phyloP scores from a whole-genome alignment of 495 filamentous ascomycete genomes.

The Tuber brumale region DNA sequence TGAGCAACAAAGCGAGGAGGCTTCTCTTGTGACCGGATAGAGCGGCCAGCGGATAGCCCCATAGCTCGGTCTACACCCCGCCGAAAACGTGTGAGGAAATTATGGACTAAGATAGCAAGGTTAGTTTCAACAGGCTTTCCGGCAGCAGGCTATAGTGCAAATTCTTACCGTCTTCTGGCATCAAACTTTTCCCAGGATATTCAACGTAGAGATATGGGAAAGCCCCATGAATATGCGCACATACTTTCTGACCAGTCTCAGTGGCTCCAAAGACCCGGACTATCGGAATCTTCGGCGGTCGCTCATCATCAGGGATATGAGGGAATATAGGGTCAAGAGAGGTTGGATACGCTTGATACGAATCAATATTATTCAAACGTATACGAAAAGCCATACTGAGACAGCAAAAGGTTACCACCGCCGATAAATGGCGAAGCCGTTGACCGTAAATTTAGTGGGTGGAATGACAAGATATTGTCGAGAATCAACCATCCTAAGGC shows the following conservation, averaged over 20 bases:
- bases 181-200: conserved; percentile 58
- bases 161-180: conserved; percentile 56
- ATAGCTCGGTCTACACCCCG: conserved; percentile 75
- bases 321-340: conserved; percentile 75
- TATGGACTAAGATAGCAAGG: conserved; percentile 51
- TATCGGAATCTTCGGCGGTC: conserved; percentile 69
- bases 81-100: conserved; percentile 49
- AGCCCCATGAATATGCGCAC: conserved; percentile 91
- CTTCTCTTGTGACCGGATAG: conserved; percentile 53
- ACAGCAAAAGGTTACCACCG: not conserved
- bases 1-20: conserved; percentile 68
- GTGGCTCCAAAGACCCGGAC: conserved; percentile 89
- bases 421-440: not conserved
- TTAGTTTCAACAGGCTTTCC: not conserved
- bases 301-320: conserved; percentile 49
- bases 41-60: conserved; percentile 58
- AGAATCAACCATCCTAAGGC: not conserved
- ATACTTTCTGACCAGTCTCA: conserved; percentile 92
- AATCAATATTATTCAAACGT: conserved; percentile 88
- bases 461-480: not conserved
- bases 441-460: not conserved
- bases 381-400: conserved; percentile 43
- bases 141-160: not conserved
- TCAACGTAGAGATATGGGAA: conserved; percentile 91
- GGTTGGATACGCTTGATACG: conserved; percentile 74